Conservation (phyloP, 352 stramenopile genomes). For the Phytopythium cucurbitacearum region DNA sequence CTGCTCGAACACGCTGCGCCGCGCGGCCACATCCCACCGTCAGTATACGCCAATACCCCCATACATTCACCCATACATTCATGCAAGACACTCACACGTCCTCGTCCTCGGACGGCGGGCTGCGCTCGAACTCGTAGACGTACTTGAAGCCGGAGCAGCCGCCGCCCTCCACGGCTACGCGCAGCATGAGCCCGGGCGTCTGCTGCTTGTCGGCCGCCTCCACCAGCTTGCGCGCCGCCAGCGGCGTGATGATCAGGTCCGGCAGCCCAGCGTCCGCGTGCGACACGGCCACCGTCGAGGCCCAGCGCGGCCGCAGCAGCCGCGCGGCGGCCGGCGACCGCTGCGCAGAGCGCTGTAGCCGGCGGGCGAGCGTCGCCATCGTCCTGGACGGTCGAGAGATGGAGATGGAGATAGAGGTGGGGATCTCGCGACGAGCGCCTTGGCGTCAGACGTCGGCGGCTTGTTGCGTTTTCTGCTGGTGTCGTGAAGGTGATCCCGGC, state of each 20-base stretch:
- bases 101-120: constrained; percentile 43
- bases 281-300: constrained; percentile 33
- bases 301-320: constrained; percentile 15
- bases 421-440: too few species aligned
- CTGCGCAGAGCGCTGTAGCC: constrained; percentile 14
- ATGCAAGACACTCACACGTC: constrained; percentile 21
- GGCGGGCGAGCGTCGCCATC: constrained; percentile 1
- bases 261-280: constrained; percentile 31
- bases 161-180: constrained; percentile 88
- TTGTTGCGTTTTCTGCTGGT: too few species aligned
- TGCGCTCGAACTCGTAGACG: constrained; percentile 85
- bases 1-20: constrained; percentile 76
- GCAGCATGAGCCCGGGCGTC: constrained; percentile 60
- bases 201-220: constrained; percentile 58
- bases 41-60: background rate
- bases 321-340: constrained; percentile 8
- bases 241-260: constrained; percentile 68
- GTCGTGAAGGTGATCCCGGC: too few species aligned
- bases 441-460: too few species aligned
- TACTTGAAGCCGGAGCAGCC: constrained; percentile 95
- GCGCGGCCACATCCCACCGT: background rate
- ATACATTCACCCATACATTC: background rate
- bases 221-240: constrained; percentile 58
- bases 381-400: background rate
- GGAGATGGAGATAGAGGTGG: background rate